Percentiles rank a stretch among this genome's conserved stretches.
Evolutionary conservation across 116 monocot genomes (phyloP).

Genomic region (Trichopus zeylanicus): DNA sequence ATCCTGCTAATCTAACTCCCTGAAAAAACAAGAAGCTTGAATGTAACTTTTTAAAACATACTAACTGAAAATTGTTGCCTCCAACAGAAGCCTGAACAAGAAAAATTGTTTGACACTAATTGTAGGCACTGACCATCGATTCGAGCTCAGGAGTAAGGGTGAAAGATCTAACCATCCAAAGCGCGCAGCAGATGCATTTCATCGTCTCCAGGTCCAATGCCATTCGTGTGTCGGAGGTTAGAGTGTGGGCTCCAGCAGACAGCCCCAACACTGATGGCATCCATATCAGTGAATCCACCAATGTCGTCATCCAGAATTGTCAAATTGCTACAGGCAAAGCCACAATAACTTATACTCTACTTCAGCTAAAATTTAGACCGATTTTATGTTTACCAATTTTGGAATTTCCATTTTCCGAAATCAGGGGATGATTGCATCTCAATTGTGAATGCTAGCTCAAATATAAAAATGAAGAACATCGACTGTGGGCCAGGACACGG

Average conservation of each 20-base stretch:
- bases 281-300: constrained; percentile 52
- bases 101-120: background rate
- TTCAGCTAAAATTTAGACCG: no score
- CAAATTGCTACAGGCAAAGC: constrained; percentile 75
- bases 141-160: constrained; percentile 51
- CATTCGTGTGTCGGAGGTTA: constrained; percentile 31
- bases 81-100: no score
- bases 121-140: constrained; percentile 84
- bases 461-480: constrained; percentile 89
- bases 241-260: constrained; percentile 33
- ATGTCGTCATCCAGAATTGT: constrained; percentile 50
- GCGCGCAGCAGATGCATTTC: constrained; percentile 90
- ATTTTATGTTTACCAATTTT: no score
- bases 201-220: constrained; percentile 42
- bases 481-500: constrained; percentile 98
- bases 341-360: no score
- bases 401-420: constrained; percentile 3
- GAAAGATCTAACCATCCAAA: constrained; percentile 55
- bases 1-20: no score
- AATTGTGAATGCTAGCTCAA: constrained; percentile 75
- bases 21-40: no score
- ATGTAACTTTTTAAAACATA: no score
- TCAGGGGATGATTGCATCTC: constrained; percentile 96
- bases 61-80: no score
- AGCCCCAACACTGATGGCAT: constrained; percentile 95